A percentile compares a stretch with the other conserved stretches of the same genome.
These are phyloP conservation scores for Colletotrichum sidae DNA, from an alignment of 2,329 filamentous ascomycete species.

Conservation along the genomic window DNA sequence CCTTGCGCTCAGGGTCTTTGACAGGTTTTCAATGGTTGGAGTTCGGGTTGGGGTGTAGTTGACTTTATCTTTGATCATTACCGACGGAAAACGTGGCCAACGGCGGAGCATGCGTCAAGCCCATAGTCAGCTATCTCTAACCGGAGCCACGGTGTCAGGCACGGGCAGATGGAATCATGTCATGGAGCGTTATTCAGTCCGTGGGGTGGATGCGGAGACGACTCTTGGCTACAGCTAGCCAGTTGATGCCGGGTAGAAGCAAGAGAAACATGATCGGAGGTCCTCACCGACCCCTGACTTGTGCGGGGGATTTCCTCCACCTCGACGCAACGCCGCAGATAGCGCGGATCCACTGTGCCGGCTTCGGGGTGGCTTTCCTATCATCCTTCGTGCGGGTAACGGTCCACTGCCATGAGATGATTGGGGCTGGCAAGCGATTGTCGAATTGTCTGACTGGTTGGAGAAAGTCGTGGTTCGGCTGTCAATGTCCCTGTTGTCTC, in stretches of 20 bases:
- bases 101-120: slow-evolving; percentile 3
- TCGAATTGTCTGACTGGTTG: not conserved
- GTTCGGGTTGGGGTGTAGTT: slow-evolving; percentile 3
- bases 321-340: slow-evolving; percentile 27
- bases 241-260: no score
- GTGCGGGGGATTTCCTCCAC: slow-evolving; percentile 24
- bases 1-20: not conserved
- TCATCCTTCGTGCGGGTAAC: slow-evolving; percentile 6
- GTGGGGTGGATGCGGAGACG: slow-evolving; percentile 7
- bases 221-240: not conserved
- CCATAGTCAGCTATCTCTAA: slow-evolving; percentile 4
- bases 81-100: not conserved
- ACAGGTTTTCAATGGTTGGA: not conserved
- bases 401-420: slow-evolving; percentile 5
- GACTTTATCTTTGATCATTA: slow-evolving; percentile 24
- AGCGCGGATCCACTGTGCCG: slow-evolving; percentile 23
- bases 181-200: slow-evolving; percentile 18
- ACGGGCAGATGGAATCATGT: slow-evolving; percentile 8
- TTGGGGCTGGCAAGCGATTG: not conserved
- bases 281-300: slow-evolving; percentile 36
- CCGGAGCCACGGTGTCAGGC: slow-evolving; percentile 16
- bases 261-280: slow-evolving; percentile 27
- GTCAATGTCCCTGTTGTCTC: no score
- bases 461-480: no score
- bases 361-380: slow-evolving; percentile 32